Percentiles rank a stretch among this genome's conserved stretches.
These are phyloP conservation scores for Pyracantha coccinea DNA, from an alignment of 331 rosid species.

Conservation along the genomic window DNA sequence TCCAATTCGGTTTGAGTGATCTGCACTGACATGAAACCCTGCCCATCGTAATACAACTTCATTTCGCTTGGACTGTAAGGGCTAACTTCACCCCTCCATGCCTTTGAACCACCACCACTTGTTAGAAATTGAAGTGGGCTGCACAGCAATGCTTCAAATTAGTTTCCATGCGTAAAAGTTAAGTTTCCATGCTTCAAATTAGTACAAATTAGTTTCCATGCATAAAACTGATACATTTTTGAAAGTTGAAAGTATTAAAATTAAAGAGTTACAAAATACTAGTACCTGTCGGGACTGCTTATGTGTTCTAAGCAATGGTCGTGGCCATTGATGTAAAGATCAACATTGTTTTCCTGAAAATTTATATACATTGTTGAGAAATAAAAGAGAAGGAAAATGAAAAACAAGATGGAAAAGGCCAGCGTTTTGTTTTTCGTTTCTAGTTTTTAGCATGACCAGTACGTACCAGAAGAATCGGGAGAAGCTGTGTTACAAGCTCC, in stretches of 20 bases:
- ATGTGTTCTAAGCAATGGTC: conserved; percentile 79
- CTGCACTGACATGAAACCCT: conserved; percentile 80
- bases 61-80: conserved; percentile 40
- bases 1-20: conserved; percentile 29
- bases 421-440: background rate
- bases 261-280: background rate
- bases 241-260: background rate
- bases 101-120: conserved; percentile 90
- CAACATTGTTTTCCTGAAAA: conserved; percentile 47
- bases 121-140: conserved; percentile 67
- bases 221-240: background rate
- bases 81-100: conserved; percentile 51
- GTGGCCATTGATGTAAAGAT: conserved; percentile 79
- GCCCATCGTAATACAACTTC: conserved; percentile 75
- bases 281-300: conserved; percentile 43
- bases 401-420: background rate
- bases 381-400: background rate
- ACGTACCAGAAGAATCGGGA: conserved; percentile 65
- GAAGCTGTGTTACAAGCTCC: conserved; percentile 48
- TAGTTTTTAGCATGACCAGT: background rate
- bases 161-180: no score
- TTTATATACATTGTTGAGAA: background rate
- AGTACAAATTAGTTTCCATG: background rate
- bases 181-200: no score
- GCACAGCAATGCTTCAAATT: background rate